These are phyloP conservation scores for Fusarium verrucosum DNA, from an alignment of 2,329 filamentous ascomycete species.

Conservation along the genomic window DNA sequence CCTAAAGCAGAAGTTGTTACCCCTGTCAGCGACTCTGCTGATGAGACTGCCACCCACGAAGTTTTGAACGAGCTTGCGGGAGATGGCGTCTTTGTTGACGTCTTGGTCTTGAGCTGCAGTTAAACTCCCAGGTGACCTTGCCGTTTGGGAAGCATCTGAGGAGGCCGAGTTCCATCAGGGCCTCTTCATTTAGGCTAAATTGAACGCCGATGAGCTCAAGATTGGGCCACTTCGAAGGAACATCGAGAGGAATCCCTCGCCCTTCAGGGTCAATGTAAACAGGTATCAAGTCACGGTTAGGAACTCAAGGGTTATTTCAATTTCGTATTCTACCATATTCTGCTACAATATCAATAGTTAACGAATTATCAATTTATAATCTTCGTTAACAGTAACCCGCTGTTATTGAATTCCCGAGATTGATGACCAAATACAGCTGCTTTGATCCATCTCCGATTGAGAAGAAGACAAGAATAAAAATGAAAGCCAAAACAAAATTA, in stretches of 20 bases:
- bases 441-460: too few species aligned
- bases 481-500: too few species aligned
- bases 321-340: too few species aligned
- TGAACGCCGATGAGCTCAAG: conserved; percentile 18
- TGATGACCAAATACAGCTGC: too few species aligned
- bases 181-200: conserved; percentile 7
- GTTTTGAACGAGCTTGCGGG: conserved; percentile 45
- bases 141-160: conserved; percentile 17
- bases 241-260: not conserved
- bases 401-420: too few species aligned
- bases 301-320: too few species aligned
- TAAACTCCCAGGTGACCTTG: conserved; percentile 2
- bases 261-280: not conserved
- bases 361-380: too few species aligned
- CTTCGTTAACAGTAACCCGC: too few species aligned
- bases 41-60: conserved; percentile 17
- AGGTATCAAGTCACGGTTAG: not conserved
- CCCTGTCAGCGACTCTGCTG: not conserved
- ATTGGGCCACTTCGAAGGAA: not conserved
- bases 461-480: too few species aligned
- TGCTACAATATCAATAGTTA: too few species aligned
- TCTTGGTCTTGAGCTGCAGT: conserved; percentile 43
- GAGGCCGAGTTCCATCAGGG: conserved; percentile 21
- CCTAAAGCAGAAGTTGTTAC: not conserved
- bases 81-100: conserved; percentile 39